Percentiles rank a stretch among this genome's conserved stretches.
Evolutionary conservation across 176 grass and related monocot genomes (phyloP).

Genomic region (Hordeum vulgare): DNA sequence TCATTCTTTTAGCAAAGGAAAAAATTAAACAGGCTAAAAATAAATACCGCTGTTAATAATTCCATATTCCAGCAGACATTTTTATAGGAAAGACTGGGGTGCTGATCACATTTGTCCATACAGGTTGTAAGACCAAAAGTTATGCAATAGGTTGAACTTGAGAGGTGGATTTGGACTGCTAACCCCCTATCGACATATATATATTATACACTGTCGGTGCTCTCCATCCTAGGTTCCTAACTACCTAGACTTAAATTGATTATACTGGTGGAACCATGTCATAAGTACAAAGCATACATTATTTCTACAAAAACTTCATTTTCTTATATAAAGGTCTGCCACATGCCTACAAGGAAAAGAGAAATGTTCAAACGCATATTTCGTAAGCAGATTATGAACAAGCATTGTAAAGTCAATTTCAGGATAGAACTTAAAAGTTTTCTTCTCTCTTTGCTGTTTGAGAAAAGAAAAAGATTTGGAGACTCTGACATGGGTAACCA

Average conservation of each 20-base stretch:
- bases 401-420: too few species aligned
- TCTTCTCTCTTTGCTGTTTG: neutral
- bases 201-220: neutral
- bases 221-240: neutral
- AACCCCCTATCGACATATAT: neutral
- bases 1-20: neutral
- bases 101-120: neutral
- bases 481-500: neutral
- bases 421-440: neutral
- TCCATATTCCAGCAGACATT: neutral
- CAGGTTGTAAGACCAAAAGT: neutral
- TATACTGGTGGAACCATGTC: neutral
- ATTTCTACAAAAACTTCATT: neutral
- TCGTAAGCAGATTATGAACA: neutral
- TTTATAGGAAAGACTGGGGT: neutral
- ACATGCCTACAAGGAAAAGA: neutral
- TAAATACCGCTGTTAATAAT: neutral
- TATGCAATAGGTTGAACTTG: too few species aligned
- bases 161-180: neutral
- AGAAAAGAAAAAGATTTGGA: too few species aligned
- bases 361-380: neutral
- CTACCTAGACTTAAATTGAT: neutral
- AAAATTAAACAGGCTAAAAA: neutral
- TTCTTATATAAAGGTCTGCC: neutral
- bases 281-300: neutral